Base-by-base conservation (phyloP, 257 asterid genomes). In the Primulina huaijiensis region DNA sequence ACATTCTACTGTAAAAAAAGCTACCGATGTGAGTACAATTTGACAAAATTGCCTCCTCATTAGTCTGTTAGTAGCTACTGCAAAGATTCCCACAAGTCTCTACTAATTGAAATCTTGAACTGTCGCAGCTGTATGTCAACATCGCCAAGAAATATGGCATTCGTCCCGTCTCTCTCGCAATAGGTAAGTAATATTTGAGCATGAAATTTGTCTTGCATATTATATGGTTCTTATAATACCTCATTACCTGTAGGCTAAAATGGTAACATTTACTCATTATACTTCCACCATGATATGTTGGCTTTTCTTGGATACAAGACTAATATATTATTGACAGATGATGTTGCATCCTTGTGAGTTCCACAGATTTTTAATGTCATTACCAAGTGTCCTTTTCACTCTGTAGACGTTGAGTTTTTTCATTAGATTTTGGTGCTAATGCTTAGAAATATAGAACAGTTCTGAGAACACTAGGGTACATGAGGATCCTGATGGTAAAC, bases 101-200 rank as follows among this genome's bases (percentile, higher is more conserved):
- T 53, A n/a, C 73, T 72, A 63, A 80, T 67, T 68, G 58, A 9
- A 23, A 62, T 29, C 64, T 69, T 64, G 59, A 63, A 57, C 35
- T 61, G 43, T 75, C 72, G 78, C 92, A 92, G 95, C 69, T 74
- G 65, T 90, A 92, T 73, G 61, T 84, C 50, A 81, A 84, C 74
- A 84, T 88, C 66, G 89, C 93, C 6, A 59, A 72, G 73, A 77
- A 74, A 70, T 84, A 80, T 74, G 83, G 83, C 29, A 34, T 92
- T 68, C 93, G 83, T 71, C 98, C 97, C 10, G 90, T 90, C 76
- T 87, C 96, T 66, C 84, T 92, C 46, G 89, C 97, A 60, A 82
- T 90, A 80, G 97, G 96, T 92, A 82, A 53, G 43, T 71, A 66
- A 50, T 25, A 65, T 66, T 4, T 67, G 57, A 35, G 25, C 30